A percentile compares a stretch with the other conserved stretches of the same genome.
Evolutionary conservation across 768 basidiomycete genomes (phyloP).

Genomic region (Xerocomus brunneocitrinus): DNA sequence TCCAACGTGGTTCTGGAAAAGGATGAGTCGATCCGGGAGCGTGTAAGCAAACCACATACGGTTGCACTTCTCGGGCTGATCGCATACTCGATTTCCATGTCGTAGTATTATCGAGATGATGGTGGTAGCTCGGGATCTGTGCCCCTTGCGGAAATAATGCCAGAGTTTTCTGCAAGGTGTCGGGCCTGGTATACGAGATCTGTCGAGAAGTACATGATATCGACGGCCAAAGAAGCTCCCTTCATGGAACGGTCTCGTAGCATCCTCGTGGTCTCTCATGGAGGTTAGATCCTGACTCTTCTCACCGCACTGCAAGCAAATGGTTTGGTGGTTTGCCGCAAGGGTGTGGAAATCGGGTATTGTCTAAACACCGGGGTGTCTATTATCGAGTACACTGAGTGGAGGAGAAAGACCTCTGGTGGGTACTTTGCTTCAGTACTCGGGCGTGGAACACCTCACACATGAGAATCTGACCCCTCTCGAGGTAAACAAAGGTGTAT

Average conservation of each 20-base stretch:
- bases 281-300: too few species aligned
- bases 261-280: background rate
- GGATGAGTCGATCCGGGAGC: background rate
- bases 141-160: background rate
- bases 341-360: constrained; percentile 19
- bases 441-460: constrained; percentile 48
- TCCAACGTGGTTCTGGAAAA: background rate
- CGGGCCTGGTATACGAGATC: background rate
- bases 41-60: background rate
- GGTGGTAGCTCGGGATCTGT: too few species aligned
- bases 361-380: constrained; percentile 12
- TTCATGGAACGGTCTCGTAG: background rate
- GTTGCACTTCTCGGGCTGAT: too few species aligned
- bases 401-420: too few species aligned
- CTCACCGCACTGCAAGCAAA: constrained; percentile 42
- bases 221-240: too few species aligned
- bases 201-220: too few species aligned
- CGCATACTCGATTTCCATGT: too few species aligned
- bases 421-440: constrained; percentile 46
- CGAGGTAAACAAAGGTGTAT: constrained; percentile 49
- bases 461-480: constrained; percentile 25
- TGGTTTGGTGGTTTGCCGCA: constrained; percentile 33
- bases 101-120: too few species aligned
- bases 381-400: too few species aligned
- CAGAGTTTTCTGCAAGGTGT: background rate